Conservation (phyloP, 176 grass and related monocot species). For the Cenchrus purpureus region DNA sequence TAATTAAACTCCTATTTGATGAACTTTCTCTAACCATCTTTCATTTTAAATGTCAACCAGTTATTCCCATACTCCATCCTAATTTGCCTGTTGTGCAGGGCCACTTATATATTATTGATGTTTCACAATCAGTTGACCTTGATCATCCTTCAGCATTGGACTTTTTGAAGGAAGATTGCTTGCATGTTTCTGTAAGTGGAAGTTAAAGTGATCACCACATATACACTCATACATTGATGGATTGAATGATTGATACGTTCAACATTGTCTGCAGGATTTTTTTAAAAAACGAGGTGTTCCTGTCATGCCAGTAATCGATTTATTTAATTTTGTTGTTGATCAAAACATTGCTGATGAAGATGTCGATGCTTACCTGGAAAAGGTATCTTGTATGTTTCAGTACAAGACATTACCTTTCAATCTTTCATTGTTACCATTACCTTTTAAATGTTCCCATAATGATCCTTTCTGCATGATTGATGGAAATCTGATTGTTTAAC, state of each 20-base stretch:
- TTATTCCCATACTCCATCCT: neutral
- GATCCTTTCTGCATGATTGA: too few relatives aligned
- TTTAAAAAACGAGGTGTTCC: constrained; percentile 86
- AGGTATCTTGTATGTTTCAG: constrained; percentile 51
- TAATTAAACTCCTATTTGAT: constrained; percentile 36
- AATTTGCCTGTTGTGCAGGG: constrained; percentile 55
- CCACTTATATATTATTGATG: constrained; percentile 98
- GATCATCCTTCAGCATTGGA: constrained; percentile 87
- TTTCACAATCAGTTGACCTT: constrained; percentile 94
- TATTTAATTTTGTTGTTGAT: constrained; percentile 94
- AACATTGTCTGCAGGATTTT: constrained; percentile 67
- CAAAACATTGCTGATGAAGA: constrained; percentile 78
- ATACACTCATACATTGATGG: neutral
- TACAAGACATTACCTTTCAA: constrained; percentile 3
- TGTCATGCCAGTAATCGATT: constrained; percentile 73
- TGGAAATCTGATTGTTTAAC: constrained; percentile 23
- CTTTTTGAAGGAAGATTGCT: constrained; percentile 96
- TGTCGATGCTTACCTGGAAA: constrained; percentile 85
- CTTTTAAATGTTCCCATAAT: too few relatives aligned
- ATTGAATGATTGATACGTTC: neutral
- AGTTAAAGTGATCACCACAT: neutral
- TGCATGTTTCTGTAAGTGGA: constrained; percentile 88
- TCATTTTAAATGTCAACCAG: neutral
- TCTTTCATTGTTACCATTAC: neutral
- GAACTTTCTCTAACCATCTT: constrained; percentile 29